Conservation (phyloP, 495 filamentous ascomycete species). For the Talaromyces trachyspermus region DNA sequence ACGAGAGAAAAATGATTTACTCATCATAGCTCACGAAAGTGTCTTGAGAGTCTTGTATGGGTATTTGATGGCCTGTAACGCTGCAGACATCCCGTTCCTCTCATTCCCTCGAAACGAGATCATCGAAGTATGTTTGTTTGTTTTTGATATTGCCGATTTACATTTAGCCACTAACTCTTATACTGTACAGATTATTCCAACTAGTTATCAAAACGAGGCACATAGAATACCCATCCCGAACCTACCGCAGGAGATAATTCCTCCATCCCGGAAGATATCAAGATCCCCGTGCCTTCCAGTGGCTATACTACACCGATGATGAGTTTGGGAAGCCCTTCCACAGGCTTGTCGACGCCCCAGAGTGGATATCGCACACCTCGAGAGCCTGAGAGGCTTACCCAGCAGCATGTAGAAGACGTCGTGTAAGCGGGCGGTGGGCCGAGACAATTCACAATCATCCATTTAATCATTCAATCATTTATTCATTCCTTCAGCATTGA, state of each 20-base stretch:
- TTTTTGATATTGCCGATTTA: slow-evolving; percentile 2
- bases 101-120: slow-evolving; percentile 95
- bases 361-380: slow-evolving; percentile 34
- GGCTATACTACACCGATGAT: slow-evolving; percentile 44
- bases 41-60: slow-evolving; percentile 94
- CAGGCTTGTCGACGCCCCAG: slow-evolving; percentile 35
- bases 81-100: slow-evolving; percentile 88
- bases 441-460: background rate
- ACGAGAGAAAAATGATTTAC: slow-evolving; percentile 89
- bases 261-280: slow-evolving; percentile 77
- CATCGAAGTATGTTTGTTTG: slow-evolving; percentile 58
- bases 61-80: slow-evolving; percentile 97
- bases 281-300: slow-evolving; percentile 66
- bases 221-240: slow-evolving; percentile 74
- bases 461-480: background rate
- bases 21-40: slow-evolving; percentile 97
- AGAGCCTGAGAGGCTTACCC: slow-evolving; percentile 40
- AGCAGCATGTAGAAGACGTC: slow-evolving; percentile 44
- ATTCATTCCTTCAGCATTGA: background rate
- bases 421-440: slow-evolving; percentile 19
- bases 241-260: slow-evolving; percentile 54
- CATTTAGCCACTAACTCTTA: slow-evolving; percentile 13
- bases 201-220: slow-evolving; percentile 92
- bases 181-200: slow-evolving; percentile 71
- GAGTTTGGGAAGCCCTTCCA: slow-evolving; percentile 40